Evolutionary conservation across 1,284 basidiomycete species (phyloP).

Genomic region (Golubevia pallescens): DNA sequence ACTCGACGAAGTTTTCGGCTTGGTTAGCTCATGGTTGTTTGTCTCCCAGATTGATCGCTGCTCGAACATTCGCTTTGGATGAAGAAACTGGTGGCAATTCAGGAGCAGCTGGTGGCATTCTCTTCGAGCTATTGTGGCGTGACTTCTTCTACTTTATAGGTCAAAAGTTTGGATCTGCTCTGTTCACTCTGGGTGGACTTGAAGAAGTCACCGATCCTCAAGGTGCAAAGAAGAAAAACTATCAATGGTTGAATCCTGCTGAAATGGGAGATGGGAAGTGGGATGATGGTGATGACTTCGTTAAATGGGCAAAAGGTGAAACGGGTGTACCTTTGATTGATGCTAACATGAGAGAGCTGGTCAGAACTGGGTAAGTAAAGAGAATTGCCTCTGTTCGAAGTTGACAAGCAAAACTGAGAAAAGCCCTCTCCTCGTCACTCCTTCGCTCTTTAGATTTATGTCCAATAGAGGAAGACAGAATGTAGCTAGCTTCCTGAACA

Average conservation of each 20-base stretch:
- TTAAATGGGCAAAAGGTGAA: conserved; percentile 27
- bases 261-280: conserved; percentile 10
- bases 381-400: neutral
- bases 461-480: conserved; percentile 70
- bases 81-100: neutral
- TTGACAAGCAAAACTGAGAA: neutral
- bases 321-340: conserved; percentile 54
- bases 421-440: neutral
- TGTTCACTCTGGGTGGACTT: conserved; percentile 45
- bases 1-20: conserved; percentile 47
- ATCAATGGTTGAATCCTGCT: conserved; percentile 29
- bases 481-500: conserved; percentile 69
- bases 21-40: conserved; percentile 41
- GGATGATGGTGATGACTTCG: conserved; percentile 27
- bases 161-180: conserved; percentile 34
- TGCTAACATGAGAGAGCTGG: conserved; percentile 47
- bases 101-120: conserved; percentile 35
- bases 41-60: conserved; percentile 38
- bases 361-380: conserved; percentile 31
- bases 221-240: conserved; percentile 23
- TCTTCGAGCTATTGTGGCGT: conserved; percentile 52
- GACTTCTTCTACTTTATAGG: conserved; percentile 65
- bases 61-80: conserved; percentile 32
- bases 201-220: conserved; percentile 30
- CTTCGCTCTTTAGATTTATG: conserved; percentile 65